Conservation (phyloP, 306 rosid genomes). For the Phaseolus lunatus region DNA sequence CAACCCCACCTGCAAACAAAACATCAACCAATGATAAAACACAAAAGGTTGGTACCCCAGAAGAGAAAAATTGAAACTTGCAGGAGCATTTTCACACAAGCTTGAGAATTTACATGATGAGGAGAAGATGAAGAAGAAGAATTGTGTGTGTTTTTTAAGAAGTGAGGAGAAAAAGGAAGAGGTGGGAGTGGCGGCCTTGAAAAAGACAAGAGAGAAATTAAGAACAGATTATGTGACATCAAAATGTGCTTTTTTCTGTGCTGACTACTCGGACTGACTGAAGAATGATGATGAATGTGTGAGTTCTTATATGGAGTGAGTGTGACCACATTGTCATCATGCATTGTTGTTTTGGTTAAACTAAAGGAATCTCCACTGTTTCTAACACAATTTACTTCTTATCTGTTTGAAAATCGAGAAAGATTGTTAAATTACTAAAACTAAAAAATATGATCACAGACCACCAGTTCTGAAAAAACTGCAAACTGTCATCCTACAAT, state of each 20-base stretch:
- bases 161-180: not conserved
- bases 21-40: not conserved
- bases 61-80: constrained; percentile 39
- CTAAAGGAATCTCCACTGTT: constrained; percentile 28
- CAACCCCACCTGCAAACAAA: constrained; percentile 26
- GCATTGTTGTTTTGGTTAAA: not conserved
- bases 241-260: constrained; percentile 45
- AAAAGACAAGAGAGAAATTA: constrained; percentile 37
- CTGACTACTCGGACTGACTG: constrained; percentile 22
- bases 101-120: constrained; percentile 1
- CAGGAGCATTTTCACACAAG: constrained; percentile 28
- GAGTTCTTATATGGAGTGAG: not conserved
- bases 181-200: not conserved
- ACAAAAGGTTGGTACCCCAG: constrained; percentile 37
- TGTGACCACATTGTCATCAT: constrained; percentile 24
- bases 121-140: not conserved
- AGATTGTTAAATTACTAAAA: constrained; percentile 6
- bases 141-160: not conserved
- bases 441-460: constrained; percentile 14
- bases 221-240: constrained; percentile 44
- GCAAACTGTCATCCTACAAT: not conserved
- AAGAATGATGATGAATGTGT: not conserved
- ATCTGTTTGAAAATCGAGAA: constrained; percentile 7
- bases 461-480: not conserved
- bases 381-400: not conserved